Percentiles rank a stretch among this genome's conserved stretches.
These are phyloP conservation scores for Termitomyces sp. DNA, from an alignment of 768 basidiomycete species.

Conservation along the genomic window DNA sequence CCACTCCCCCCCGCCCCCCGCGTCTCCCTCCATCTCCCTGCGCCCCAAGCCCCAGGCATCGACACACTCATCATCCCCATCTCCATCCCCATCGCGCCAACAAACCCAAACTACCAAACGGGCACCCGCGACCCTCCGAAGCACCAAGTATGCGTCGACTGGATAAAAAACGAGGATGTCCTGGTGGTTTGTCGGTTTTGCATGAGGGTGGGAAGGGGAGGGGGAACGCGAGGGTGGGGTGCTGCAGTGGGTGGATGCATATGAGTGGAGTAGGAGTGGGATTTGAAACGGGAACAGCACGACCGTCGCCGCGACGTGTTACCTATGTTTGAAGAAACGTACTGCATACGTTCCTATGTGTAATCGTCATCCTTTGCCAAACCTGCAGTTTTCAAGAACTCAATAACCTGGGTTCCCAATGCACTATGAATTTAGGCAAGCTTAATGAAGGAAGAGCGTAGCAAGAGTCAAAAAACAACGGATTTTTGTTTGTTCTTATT, in stretches of 20 bases:
- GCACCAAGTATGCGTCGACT: conserved; percentile 46
- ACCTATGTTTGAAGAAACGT: too few relatives aligned
- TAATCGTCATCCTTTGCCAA: too few relatives aligned
- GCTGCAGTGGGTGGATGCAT: conserved; percentile 21
- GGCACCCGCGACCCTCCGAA: conserved; percentile 48
- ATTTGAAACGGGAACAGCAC: too few relatives aligned
- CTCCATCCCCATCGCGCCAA: conserved; percentile 26
- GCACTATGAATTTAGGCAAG: too few relatives aligned
- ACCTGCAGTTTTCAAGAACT: too few relatives aligned
- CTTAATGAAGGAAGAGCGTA: too few relatives aligned
- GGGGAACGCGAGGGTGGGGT: conserved; percentile 3
- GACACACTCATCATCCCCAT: conserved; percentile 62
- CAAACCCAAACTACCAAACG: conserved; percentile 28
- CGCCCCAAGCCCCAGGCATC: conserved; percentile 64
- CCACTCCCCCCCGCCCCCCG: background rate
- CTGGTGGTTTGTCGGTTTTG: conserved; percentile 45
- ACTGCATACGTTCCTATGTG: too few relatives aligned
- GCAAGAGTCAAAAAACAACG: too few relatives aligned
- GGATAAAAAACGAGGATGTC: conserved; percentile 72
- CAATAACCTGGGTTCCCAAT: too few relatives aligned
- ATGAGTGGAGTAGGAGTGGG: too few relatives aligned
- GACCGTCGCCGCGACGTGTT: too few relatives aligned
- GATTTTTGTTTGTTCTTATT: too few relatives aligned
- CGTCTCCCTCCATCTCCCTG: conserved; percentile 30
- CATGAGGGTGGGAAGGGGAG: conserved; percentile 26